Evolutionary conservation across 176 grass and related monocot species (phyloP).

Genomic region (Aegilops speltoides): DNA sequence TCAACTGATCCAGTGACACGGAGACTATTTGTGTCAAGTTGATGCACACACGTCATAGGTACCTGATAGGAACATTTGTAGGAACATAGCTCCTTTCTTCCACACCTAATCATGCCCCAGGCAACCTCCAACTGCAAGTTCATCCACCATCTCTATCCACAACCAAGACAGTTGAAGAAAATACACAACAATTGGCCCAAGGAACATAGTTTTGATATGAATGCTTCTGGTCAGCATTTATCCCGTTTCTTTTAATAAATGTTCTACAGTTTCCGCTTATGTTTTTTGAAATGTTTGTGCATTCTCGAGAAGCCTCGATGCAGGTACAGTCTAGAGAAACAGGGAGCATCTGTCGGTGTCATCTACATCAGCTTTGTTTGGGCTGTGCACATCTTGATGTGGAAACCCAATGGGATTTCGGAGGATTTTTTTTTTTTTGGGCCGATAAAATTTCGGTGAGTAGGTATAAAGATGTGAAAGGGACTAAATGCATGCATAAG

Average conservation of each 20-base stretch:
- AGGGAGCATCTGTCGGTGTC: neutral
- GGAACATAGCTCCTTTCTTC: neutral
- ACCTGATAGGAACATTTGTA: neutral
- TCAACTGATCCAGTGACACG: neutral
- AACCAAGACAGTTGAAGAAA: neutral
- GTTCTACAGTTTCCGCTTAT: neutral
- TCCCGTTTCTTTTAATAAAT: neutral
- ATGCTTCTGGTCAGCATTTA: neutral
- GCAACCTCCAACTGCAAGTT: neutral
- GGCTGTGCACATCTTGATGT: neutral
- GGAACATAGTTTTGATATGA: neutral
- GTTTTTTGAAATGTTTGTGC: neutral
- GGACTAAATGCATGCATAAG: neutral
- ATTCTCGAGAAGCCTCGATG: neutral
- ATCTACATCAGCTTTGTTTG: neutral
- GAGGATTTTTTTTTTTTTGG: neutral
- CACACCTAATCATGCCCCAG: neutral
- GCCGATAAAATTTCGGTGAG: neutral
- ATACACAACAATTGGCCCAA: neutral
- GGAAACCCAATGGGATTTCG: neutral
- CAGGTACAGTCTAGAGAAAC: neutral
- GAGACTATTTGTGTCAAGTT: neutral
- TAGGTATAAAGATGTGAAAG: neutral
- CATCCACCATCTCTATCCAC: conserved; percentile 12
- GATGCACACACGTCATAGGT: neutral